Evolutionary conservation across 2,329 filamentous ascomycete genomes (phyloP).

Genomic region (Golovinomyces cichoracearum): DNA sequence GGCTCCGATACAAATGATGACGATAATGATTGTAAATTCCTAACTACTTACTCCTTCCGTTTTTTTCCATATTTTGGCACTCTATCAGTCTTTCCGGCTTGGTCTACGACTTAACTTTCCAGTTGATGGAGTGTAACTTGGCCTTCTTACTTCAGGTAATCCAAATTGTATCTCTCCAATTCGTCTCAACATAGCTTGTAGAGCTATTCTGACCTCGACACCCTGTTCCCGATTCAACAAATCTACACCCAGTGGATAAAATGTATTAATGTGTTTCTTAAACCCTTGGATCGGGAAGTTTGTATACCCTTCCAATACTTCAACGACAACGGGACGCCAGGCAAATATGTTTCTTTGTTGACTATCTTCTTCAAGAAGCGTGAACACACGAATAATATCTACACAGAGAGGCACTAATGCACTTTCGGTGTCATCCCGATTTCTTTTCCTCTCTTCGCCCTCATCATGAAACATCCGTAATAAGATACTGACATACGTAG

Average conservation of each 20-base stretch:
- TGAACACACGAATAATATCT: conserved; percentile 73
- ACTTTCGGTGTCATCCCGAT: conserved; percentile 59
- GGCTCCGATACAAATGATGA: background rate
- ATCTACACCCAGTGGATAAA: conserved; percentile 69
- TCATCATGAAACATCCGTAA: conserved; percentile 94
- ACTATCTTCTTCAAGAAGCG: conserved; percentile 72
- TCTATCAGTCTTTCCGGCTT: conserved; percentile 1
- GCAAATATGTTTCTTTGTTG: conserved; percentile 93
- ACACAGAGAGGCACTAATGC: conserved; percentile 84
- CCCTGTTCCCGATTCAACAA: conserved; percentile 61
- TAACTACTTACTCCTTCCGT: too few species aligned
- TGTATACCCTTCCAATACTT: conserved; percentile 79
- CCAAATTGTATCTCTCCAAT: conserved; percentile 54
- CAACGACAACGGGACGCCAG: conserved; percentile 90
- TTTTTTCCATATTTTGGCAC: background rate
- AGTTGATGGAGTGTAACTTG: background rate
- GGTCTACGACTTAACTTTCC: conserved; percentile 1
- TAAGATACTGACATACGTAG: conserved; percentile 84
- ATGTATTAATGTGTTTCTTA: conserved; percentile 48
- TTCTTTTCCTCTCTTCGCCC: conserved; percentile 53
- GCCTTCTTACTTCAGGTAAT: conserved; percentile 6
- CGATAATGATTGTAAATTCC: too few species aligned
- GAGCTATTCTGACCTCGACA: conserved; percentile 46
- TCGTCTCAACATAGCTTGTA: conserved; percentile 52
- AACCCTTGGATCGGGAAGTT: conserved; percentile 64